phyloP scores from a whole-genome alignment of 1,284 basidiomycete species.

The Cystobasidium sp. region DNA sequence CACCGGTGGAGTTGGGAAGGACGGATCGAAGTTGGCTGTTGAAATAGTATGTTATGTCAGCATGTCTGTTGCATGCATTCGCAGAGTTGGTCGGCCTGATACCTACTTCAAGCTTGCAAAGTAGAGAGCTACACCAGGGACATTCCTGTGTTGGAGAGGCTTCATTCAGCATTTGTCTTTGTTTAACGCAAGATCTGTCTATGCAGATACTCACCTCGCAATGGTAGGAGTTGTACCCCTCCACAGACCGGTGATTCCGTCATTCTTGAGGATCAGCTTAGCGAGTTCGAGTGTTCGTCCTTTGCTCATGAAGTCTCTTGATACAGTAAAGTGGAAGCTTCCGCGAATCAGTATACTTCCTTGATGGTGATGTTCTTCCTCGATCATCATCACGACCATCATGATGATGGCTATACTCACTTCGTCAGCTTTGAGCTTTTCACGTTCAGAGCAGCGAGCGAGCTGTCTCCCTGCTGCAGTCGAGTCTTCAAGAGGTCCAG shows the following conservation, averaged over 20 bases:
- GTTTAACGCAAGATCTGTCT: slow-evolving; percentile 4
- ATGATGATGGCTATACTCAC: background rate
- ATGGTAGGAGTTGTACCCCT: slow-evolving; percentile 82
- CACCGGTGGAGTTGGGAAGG: slow-evolving; percentile 74
- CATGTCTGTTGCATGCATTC: slow-evolving; percentile 10
- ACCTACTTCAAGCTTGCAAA: slow-evolving; percentile 72
- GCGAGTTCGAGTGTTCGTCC: slow-evolving; percentile 40
- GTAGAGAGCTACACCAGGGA: slow-evolving; percentile 90
- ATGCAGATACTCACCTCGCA: slow-evolving; percentile 62
- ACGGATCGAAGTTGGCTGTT: slow-evolving; percentile 54
- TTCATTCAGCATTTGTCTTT: background rate
- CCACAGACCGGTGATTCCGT: slow-evolving; percentile 64
- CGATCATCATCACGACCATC: slow-evolving; percentile 6
- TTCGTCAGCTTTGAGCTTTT: background rate
- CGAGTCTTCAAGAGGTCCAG: slow-evolving; percentile 87
- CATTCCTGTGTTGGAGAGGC: slow-evolving; percentile 66
- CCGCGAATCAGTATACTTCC: background rate
- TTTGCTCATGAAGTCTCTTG: background rate
- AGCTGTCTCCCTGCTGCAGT: slow-evolving; percentile 68
- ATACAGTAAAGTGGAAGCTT: background rate
- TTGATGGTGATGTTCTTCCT: background rate
- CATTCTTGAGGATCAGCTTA: slow-evolving; percentile 57
- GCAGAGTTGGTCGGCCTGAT: background rate
- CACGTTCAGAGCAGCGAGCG: background rate
- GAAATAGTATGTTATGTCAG: background rate